Base-by-base conservation (phyloP, 345 rosid species). In the Salix purpurea region DNA sequence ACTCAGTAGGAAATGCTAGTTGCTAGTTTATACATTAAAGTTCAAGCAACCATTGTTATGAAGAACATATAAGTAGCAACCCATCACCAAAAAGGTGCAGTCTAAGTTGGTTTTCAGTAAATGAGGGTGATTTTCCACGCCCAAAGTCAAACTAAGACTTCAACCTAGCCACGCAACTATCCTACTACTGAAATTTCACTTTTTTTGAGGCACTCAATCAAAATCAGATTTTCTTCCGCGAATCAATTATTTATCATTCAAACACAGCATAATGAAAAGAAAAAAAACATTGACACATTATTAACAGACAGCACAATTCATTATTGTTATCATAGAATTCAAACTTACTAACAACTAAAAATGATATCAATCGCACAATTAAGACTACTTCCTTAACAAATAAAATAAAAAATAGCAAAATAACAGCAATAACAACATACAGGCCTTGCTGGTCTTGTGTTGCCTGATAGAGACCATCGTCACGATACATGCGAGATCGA, bases 381-480 rank as follows among this genome's bases (percentile, higher is more conserved):
- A 56, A 69, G 40, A 26, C 16, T 14, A 6, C 11, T 36, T 24
- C n/a, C n/a, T 39, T 12, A 34, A 0, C 16, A n/a, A 26, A 8
- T 48, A 1, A 12, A 60, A 19, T 70, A 46, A 23, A 46, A 40
- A 19, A 14, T 9, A 1, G 56, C 26, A 54, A 14, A n/a, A 23
- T 18, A 9, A 39, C 2, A 39, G 10, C 12, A 40, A 9, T 4
- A 40, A 10, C 46, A 40, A 42, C 91, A 50, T 75, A 94, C 98
- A 92, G 69, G 88, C 98, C 98, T 77, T 92, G 97, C 80, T 93
- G 90, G 79, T 93, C 98, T 82, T 93, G 86, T 28, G 92, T 82
- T 74, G 97, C 97, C 72, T 89, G 97, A 82, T 93, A 92, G 75
- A 96, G 97, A 70, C 95, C 94, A 15, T 91, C 97, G 62, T 96